Conservation (phyloP, 1,284 basidiomycete genomes). For the Inonotus obliquus region DNA sequence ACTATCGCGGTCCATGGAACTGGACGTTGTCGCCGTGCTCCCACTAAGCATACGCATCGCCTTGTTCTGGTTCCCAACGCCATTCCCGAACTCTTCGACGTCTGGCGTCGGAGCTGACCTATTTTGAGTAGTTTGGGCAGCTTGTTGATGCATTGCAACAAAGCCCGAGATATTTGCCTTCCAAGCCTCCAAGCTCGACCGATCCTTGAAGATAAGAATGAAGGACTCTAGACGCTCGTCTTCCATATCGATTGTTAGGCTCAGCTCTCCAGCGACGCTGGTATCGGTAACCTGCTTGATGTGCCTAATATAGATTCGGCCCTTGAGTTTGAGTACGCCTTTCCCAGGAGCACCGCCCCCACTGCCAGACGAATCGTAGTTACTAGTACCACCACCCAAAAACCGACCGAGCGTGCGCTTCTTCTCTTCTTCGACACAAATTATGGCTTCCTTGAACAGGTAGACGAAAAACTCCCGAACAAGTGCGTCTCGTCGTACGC, state of each 20-base stretch:
- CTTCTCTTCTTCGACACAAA: conserved; percentile 94
- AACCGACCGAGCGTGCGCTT: conserved; percentile 74
- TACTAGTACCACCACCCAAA: conserved; percentile 36
- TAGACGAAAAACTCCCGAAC: conserved; percentile 93
- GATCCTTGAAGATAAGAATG: conserved; percentile 90
- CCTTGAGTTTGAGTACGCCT: conserved; percentile 86
- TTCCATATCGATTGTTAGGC: conserved; percentile 92
- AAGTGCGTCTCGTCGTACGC: conserved; percentile 81
- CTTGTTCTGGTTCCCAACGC: conserved; percentile 49
- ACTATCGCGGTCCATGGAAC: conserved; percentile 55
- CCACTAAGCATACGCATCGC: conserved; percentile 75
- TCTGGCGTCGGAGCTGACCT: conserved; percentile 39
- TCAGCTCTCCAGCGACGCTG: conserved; percentile 74
- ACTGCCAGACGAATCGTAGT: conserved; percentile 31
- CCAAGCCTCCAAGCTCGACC: conserved; percentile 88
- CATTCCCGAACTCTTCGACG: conserved; percentile 66
- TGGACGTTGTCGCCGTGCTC: conserved; percentile 60
- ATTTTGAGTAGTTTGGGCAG: conserved; percentile 27
- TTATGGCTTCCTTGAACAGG: conserved; percentile 93
- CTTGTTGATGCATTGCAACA: conserved; percentile 59
- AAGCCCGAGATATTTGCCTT: conserved; percentile 72
- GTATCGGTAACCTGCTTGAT: conserved; percentile 84
- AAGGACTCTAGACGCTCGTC: conserved; percentile 91
- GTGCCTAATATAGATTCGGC: conserved; percentile 91
- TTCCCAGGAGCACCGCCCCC: conserved; percentile 43